These are phyloP conservation scores for Pythium graminicola DNA, from an alignment of 352 stramenopile species.

Conservation along the genomic window DNA sequence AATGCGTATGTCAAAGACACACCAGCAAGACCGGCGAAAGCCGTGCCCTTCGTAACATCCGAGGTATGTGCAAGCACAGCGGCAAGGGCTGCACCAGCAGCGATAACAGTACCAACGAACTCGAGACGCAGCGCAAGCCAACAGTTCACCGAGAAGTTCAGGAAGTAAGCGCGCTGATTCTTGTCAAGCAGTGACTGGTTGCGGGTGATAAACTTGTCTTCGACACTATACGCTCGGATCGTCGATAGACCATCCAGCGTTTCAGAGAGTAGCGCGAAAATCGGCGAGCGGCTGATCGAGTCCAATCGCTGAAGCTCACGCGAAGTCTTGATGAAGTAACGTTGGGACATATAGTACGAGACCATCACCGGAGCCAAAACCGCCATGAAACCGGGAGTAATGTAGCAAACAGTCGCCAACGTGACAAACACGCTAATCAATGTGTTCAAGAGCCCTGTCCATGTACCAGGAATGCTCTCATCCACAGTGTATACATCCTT, in stretches of 20 bases:
- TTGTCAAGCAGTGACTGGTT: constrained; percentile 52
- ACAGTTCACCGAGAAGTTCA: constrained; percentile 70
- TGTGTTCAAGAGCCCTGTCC: constrained; percentile 66
- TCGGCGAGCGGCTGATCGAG: constrained; percentile 87
- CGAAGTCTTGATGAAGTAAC: constrained; percentile 91
- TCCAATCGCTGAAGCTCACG: constrained; percentile 95
- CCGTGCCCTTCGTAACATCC: constrained; percentile 27
- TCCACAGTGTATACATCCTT: constrained; percentile 80
- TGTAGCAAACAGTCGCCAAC: constrained; percentile 59
- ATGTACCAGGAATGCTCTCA: constrained; percentile 58
- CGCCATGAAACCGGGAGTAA: constrained; percentile 63
- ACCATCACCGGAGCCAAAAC: constrained; percentile 67
- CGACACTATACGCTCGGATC: constrained; percentile 82
- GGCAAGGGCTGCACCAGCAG: constrained; percentile 40
- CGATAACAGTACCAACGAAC: constrained; percentile 60
- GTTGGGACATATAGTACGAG: constrained; percentile 67
- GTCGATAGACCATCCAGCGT: constrained; percentile 92
- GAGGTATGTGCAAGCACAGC: constrained; percentile 49
- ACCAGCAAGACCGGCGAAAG: constrained; percentile 54
- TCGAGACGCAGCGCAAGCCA: constrained; percentile 74
- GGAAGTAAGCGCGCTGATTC: constrained; percentile 68
- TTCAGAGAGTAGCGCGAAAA: constrained; percentile 95
- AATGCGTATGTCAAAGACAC: constrained; percentile 78
- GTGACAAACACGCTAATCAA: constrained; percentile 60
- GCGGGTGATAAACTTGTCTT: constrained; percentile 43